Base-by-base conservation (phyloP, 2,329 filamentous ascomycete species). In the Nigrograna mackinnonii region DNA sequence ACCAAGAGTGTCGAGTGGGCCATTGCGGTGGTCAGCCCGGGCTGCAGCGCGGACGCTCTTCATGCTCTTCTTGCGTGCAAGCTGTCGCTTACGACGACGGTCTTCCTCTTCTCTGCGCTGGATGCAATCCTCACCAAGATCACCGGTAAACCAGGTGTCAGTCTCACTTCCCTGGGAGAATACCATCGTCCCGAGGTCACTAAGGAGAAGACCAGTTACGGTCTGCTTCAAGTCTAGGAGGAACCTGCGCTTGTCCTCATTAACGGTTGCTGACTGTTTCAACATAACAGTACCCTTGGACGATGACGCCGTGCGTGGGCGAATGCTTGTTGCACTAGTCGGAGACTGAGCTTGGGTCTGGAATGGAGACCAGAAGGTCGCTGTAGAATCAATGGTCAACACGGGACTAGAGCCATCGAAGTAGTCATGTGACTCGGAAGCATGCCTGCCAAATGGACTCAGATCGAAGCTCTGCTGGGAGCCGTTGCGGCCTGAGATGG, bases 111-210 rank as follows among this genome's bases (percentile, higher is more conserved):
- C 70, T 39, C 57, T 62, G 37, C 66, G 66, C 42, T 68, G 59
- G 18, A 72, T 62, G 47, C 67, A 71, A 39, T 73, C 71, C 35
- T 72, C 67, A 3, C 72, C 69, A 11, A 91, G 67, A 12, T 81
- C 80, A 39, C 81, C 77, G 35, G 72, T 71, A 54, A 96, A 94
- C 87, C 92, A 96, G 3, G 78, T 78, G 65, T 97, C 94, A 1
- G 92, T 97, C 71, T 99, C 94, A 31, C 91, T 95, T 3, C 94
- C 94, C 37, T 82, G 82, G n/a, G 85, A 83, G 67, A 95, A 94
- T 1, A 96, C 86, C 21, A 89, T 81, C 30, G 86, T 91, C 5
- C 91, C 91, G 4, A 97, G 77, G 64, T 99, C 94, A 37, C 92
- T 97, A 19, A 97, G 73, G 2, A 97, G 72, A 14, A 99, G 76